Conservation (phyloP, 768 basidiomycete genomes). For the Tylopilus sp. region DNA sequence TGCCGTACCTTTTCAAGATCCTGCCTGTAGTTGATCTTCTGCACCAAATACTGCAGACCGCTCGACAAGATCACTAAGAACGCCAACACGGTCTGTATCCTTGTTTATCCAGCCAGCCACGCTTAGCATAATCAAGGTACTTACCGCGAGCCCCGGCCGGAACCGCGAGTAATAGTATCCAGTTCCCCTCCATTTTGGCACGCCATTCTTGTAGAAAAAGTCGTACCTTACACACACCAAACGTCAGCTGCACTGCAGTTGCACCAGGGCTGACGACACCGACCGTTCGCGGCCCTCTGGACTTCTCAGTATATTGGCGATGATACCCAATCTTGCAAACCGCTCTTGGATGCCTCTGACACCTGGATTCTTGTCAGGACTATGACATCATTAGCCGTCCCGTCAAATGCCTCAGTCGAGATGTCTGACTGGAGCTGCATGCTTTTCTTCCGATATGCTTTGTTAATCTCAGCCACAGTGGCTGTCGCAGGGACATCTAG, state of each 20-base stretch:
- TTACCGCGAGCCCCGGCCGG: conserved; percentile 84
- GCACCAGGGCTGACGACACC: conserved; percentile 23
- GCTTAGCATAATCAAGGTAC: conserved; percentile 19
- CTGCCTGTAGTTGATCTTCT: conserved; percentile 69
- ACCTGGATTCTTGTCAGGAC: conserved; percentile 94
- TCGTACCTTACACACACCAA: conserved; percentile 56
- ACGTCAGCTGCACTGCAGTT: neutral
- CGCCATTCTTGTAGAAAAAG: conserved; percentile 96
- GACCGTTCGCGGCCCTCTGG: conserved; percentile 73
- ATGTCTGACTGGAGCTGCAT: conserved; percentile 81
- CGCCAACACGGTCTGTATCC: conserved; percentile 60
- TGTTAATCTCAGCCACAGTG: conserved; percentile 70
- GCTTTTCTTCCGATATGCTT: conserved; percentile 90
- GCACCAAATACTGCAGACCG: conserved; percentile 78
- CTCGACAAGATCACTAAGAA: conserved; percentile 80
- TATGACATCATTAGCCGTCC: conserved; percentile 29
- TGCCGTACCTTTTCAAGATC: conserved; percentile 68
- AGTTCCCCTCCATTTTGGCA: conserved; percentile 94
- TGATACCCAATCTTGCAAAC: conserved; percentile 88
- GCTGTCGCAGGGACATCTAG: conserved; percentile 78
- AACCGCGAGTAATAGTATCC: conserved; percentile 97
- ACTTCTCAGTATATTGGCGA: conserved; percentile 77
- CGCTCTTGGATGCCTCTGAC: conserved; percentile 81
- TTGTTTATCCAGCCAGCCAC: conserved; percentile 1
- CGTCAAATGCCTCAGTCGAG: neutral